Evolutionary conservation across 768 basidiomycete genomes (phyloP).

Genomic region (Suillus decipiens): DNA sequence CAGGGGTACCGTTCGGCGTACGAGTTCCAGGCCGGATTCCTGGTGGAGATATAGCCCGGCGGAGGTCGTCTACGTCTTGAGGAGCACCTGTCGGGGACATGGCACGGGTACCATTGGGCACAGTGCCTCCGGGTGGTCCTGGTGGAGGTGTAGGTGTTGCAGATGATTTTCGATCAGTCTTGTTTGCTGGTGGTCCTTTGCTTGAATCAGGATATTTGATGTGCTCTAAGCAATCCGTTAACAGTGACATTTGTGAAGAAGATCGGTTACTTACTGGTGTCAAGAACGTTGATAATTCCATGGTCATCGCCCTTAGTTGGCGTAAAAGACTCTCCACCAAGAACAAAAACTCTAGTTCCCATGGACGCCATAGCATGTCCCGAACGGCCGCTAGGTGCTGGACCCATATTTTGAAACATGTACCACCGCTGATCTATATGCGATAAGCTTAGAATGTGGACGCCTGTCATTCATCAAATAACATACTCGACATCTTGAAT

Average conservation of each 20-base stretch:
- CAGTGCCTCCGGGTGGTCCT: slow-evolving; percentile 29
- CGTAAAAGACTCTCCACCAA: slow-evolving; percentile 91
- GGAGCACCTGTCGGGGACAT: slow-evolving; percentile 60
- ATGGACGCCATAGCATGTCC: slow-evolving; percentile 99
- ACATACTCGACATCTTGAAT: slow-evolving; percentile 95
- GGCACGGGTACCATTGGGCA: slow-evolving; percentile 49
- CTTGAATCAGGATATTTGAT: slow-evolving; percentile 88
- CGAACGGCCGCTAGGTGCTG: slow-evolving; percentile 86
- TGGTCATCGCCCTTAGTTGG: slow-evolving; percentile 77
- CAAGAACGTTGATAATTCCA: slow-evolving; percentile 83
- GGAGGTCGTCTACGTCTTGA: slow-evolving; percentile 55
- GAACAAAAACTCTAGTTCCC: slow-evolving; percentile 85
- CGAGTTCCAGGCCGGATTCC: slow-evolving; percentile 44
- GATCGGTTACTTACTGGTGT: slow-evolving; percentile 73
- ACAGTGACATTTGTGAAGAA: slow-evolving; percentile 7
- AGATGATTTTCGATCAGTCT: slow-evolving; percentile 48
- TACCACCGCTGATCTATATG: slow-evolving; percentile 92
- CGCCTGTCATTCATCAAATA: slow-evolving; percentile 3
- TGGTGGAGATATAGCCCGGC: slow-evolving; percentile 68
- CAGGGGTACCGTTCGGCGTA: slow-evolving; percentile 34
- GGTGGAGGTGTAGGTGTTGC: slow-evolving; percentile 35
- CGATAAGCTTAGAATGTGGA: slow-evolving; percentile 17
- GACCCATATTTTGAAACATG: slow-evolving; percentile 99
- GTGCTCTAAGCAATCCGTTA: slow-evolving; percentile 54
- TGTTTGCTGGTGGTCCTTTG: slow-evolving; percentile 36